phyloP scores from a whole-genome alignment of 2,329 filamentous ascomycete species.

The Tolypocladium tundrense region DNA sequence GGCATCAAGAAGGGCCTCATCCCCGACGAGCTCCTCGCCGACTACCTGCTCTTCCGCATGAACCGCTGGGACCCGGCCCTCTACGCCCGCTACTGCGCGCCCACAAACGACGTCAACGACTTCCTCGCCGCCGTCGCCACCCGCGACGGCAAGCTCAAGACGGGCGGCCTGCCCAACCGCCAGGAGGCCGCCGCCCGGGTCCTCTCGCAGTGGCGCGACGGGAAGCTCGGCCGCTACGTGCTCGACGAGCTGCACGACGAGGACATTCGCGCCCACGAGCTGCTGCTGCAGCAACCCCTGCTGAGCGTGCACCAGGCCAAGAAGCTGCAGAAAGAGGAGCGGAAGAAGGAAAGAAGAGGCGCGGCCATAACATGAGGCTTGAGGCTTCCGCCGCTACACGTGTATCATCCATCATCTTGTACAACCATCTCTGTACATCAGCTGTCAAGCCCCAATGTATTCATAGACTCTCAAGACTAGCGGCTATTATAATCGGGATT shows the following conservation, averaged over 20 bases:
- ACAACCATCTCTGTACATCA: not conserved
- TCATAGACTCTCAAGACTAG: not conserved
- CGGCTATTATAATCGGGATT: not conserved
- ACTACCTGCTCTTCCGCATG: conserved; percentile 80
- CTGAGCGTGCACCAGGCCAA: conserved; percentile 59
- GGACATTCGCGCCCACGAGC: conserved; percentile 39
- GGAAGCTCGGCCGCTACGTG: conserved; percentile 64
- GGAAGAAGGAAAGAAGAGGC: conserved; percentile 31
- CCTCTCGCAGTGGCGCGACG: conserved; percentile 71
- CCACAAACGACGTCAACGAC: conserved; percentile 75
- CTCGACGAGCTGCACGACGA: conserved; percentile 65
- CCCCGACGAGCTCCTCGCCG: conserved; percentile 65
- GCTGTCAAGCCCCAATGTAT: not conserved
- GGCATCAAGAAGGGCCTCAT: conserved; percentile 87
- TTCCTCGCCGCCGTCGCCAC: conserved; percentile 62
- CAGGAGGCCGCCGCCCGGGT: conserved; percentile 71
- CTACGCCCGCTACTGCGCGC: conserved; percentile 53
- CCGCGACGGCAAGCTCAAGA: conserved; percentile 65
- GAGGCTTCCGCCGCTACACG: not conserved
- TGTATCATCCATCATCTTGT: not conserved
- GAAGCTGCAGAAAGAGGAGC: conserved; percentile 53
- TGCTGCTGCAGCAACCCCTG: conserved; percentile 33
- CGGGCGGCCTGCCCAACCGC: conserved; percentile 60
- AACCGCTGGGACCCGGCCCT: conserved; percentile 55
- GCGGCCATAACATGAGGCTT: not conserved